Evolutionary conservation across 306 rosid genomes (phyloP), one percentile per base, ranked within the genome.

Genomic region (Fragaria iinumae): DNA sequence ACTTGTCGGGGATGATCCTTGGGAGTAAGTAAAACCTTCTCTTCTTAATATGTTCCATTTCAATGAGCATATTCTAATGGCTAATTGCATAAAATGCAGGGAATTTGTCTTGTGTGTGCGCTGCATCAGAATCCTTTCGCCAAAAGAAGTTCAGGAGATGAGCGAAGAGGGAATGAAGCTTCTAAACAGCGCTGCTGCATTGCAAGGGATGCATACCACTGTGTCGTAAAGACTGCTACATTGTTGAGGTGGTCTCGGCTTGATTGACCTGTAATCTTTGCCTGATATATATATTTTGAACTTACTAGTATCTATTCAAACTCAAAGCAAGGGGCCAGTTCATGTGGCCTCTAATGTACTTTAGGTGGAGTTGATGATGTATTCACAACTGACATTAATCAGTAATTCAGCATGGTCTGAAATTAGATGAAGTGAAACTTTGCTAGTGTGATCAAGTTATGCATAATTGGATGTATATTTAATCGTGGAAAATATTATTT

Each of bases 141-240:
- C 97, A 27, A 73, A 91, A 25, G 98, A 93, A 85, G 97, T 93
- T 78, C 84, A 90, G 82, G 90, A 91, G 88, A 91, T 93, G 98
- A 93, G 97, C 34, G 97, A 93, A 81, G 98, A 93, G 73, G 98
- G 98, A 60, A 93, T 91, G 98, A 87, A 93, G 84, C 94, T 93
- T 79, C 90, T 93, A 21, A 86, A 93, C 71, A 90, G 93, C 77
- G 97, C 91, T 83, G 93, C 90, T 80, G 93, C 97, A 21, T 81
- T 91, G 87, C 97, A 91, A 80, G 96, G 96, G 59, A 86, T 90
- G 60, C 87, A 79, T 56, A 82, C 81, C 77, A 82, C 87, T 70
- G 45, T 68, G 6, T 47, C 86, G 39, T 82, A 78, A 57, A 62
- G 36, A 50, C 14, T 56, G 36, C 39, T 11, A 17, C 67, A 39